Evolutionary conservation across 257 asterid genomes (phyloP).

Genomic region (Voacanga thouarsii): DNA sequence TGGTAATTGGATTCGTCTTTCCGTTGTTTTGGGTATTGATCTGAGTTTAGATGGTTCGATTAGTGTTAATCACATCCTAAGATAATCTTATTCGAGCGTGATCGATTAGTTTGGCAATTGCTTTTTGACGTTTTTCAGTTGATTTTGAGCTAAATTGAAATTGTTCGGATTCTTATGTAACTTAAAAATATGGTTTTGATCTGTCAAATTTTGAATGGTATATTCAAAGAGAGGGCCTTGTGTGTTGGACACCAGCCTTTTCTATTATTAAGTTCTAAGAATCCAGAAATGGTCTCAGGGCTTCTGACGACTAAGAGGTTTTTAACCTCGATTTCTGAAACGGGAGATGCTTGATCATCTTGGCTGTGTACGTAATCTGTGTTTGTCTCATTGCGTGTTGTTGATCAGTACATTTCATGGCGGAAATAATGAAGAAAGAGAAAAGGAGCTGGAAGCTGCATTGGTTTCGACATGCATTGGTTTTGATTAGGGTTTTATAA

Average conservation of each 20-base stretch:
- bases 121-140: neutral
- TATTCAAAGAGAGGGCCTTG: neutral
- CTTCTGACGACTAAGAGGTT: conserved; percentile 6
- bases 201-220: neutral
- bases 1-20: neutral
- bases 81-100: neutral
- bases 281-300: neutral
- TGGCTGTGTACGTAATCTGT: neutral
- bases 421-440: conserved; percentile 6
- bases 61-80: neutral
- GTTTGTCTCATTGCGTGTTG: neutral
- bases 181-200: conserved; percentile 7
- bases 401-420: neutral
- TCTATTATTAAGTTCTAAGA: conserved; percentile 1
- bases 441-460: neutral
- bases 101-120: neutral
- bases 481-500: neutral
- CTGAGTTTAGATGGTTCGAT: conserved; percentile 8
- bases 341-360: neutral
- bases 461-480: neutral
- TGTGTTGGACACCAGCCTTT: neutral
- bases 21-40: conserved; percentile 5
- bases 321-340: neutral
- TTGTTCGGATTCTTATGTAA: neutral
- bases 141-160: conserved; percentile 1